These are phyloP conservation scores for Neonectria punicea DNA, from an alignment of 2,329 filamentous ascomycete genomes.

Conservation along the genomic window DNA sequence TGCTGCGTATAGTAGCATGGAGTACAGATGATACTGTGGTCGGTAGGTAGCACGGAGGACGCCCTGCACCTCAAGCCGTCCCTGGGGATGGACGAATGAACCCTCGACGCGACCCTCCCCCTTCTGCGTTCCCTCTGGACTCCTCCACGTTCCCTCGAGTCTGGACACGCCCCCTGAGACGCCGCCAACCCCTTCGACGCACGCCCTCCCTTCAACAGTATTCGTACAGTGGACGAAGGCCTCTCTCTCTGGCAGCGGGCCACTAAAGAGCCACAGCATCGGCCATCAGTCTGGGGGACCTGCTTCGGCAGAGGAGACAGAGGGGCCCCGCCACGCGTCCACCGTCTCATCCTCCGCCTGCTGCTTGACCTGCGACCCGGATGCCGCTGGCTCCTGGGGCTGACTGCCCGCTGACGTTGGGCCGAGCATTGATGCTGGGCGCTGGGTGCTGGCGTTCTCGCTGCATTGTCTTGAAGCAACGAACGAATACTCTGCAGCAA, in stretches of 20 bases:
- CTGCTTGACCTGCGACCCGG: conserved; percentile 2
- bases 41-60: not conserved
- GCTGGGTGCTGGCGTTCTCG: not conserved
- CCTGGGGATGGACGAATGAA: conserved; percentile 33
- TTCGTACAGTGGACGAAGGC: not conserved
- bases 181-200: not conserved
- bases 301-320: not conserved
- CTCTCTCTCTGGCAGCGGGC: conserved; percentile 1
- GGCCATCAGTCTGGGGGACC: conserved; percentile 9
- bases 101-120: conserved; percentile 27
- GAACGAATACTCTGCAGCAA: not conserved
- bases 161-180: conserved; percentile 4
- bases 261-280: conserved; percentile 9
- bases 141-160: conserved; percentile 25
- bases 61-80: conserved; percentile 11
- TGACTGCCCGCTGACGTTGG: conserved; percentile 5
- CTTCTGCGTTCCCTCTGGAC: conserved; percentile 26
- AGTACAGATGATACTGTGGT: not conserved
- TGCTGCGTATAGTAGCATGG: not conserved
- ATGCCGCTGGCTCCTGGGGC: conserved; percentile 6
- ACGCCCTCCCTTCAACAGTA: not conserved
- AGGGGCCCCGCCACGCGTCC: conserved; percentile 40
- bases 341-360: conserved; percentile 27
- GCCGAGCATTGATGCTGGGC: not conserved
- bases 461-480: not conserved